Evolutionary conservation across 768 basidiomycete genomes (phyloP), one percentile per base, ranked within the genome.

Genomic region (Amanita muscaria): DNA sequence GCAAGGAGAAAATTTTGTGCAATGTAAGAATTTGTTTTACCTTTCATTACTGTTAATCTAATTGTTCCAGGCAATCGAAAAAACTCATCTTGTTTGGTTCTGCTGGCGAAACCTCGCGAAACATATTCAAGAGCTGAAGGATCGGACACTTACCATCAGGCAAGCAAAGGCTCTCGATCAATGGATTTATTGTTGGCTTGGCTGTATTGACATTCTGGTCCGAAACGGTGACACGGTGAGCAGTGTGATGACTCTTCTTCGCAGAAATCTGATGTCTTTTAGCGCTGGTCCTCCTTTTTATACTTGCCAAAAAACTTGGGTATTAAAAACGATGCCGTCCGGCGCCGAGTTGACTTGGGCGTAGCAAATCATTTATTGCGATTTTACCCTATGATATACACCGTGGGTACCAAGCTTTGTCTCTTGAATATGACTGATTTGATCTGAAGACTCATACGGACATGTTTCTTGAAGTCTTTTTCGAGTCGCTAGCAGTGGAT

Each of bases 101-200:
- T 70, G 62, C 2, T 77, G 77, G 14, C 25, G 67, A 71, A 3
- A 47, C 18, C 39, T 40, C 14, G 18, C 40, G 9, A 42, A 47
- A 23, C 10, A 21, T 42, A 39, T 40, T 24, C 27, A 31, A 3
- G n/a, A 37, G 21, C 29, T 34, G 2, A 4, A 43, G 42, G 30
- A 40, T 32, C 40, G 44, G 44, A 32, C 19, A 32, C 27, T 46
- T 21, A 39, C 44, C 12, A 9, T 14, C 3, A 19, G 10, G 12
- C 29, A 30, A 15, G 5, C 30, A 12, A 19, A 18, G 5, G 4
- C 74, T 40, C 69, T 77, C 21, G 76, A 77, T 52, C 56, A 60
- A 21, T 76, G 86, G 68, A 68, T 87, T 24, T 74, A 77, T 44
- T 82, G 80, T 52, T 91, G 87, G 85, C 67, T 84, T 5, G 76